These are phyloP conservation scores for Fraxinus sp. DNA, from an alignment of 305 asterid species.

Conservation along the genomic window DNA sequence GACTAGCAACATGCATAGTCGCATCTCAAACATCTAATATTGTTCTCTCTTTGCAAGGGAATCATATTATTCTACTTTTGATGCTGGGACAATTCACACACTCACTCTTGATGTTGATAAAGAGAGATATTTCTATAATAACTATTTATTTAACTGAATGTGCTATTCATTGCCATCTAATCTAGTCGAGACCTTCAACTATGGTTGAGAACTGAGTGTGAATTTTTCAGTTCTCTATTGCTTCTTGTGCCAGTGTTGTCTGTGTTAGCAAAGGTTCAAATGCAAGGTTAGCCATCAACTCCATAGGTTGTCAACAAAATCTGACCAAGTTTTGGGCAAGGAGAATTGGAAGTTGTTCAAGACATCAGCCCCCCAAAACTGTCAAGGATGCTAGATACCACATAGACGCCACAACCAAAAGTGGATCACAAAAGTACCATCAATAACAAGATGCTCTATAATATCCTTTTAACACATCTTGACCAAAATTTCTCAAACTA, in stretches of 20 bases:
- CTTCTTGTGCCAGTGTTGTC: neutral
- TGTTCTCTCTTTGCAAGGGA: no score
- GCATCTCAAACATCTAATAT: no score
- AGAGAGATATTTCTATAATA: no score
- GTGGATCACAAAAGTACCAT: neutral
- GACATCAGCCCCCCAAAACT: neutral
- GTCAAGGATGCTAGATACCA: neutral
- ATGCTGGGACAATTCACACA: no score
- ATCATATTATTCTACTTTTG: neutral
- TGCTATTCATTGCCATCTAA: no score
- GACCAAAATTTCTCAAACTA: conserved; percentile 37
- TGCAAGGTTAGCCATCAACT: neutral
- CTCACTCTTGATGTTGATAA: no score
- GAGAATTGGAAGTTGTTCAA: neutral
- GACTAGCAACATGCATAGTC: no score
- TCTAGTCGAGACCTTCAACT: no score
- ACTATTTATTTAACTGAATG: no score
- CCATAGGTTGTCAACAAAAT: neutral
- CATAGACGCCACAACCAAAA: neutral
- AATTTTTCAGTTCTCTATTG: no score
- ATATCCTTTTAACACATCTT: neutral
- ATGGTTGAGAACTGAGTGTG: no score
- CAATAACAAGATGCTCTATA: neutral
- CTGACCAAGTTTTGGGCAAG: neutral
- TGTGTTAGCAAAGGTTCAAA: neutral